Conservation (phyloP, 1,284 basidiomycete genomes). For the Schizophyllum commune region DNA sequence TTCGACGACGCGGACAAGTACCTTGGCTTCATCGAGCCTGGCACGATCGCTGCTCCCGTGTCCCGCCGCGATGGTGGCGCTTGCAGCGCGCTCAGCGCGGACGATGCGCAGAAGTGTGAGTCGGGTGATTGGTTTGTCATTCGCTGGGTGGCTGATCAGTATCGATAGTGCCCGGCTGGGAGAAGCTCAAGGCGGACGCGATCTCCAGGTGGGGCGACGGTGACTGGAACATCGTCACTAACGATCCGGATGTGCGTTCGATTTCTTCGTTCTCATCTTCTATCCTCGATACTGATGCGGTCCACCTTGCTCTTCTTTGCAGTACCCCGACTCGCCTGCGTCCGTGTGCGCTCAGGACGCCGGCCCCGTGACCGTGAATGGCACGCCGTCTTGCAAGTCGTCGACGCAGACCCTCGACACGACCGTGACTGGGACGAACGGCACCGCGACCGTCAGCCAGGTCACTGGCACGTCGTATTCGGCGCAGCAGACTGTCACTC, state of each 20-base stretch:
- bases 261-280: background rate
- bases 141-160: background rate
- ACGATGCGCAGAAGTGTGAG: conserved; percentile 3
- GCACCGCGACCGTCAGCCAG: conserved; percentile 1
- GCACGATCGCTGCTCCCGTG: background rate
- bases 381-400: background rate
- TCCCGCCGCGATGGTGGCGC: background rate
- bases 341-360: conserved; percentile 6
- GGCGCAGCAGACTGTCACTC: conserved; percentile 2
- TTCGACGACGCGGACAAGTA: background rate
- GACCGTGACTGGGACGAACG: background rate
- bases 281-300: background rate
- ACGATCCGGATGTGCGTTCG: conserved; percentile 9
- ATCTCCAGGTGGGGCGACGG: conserved; percentile 7
- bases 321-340: conserved; percentile 10
- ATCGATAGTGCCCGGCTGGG: conserved; percentile 10
- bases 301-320: background rate
- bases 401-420: background rate
- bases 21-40: background rate
- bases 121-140: background rate
- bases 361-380: background rate
- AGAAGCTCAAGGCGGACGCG: conserved; percentile 5
- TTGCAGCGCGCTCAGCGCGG: conserved; percentile 1
- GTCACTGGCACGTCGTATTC: background rate
- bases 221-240: conserved; percentile 12